These are phyloP conservation scores for Fusarium torreyae DNA, from an alignment of 2,329 filamentous ascomycete species.

Conservation along the genomic window DNA sequence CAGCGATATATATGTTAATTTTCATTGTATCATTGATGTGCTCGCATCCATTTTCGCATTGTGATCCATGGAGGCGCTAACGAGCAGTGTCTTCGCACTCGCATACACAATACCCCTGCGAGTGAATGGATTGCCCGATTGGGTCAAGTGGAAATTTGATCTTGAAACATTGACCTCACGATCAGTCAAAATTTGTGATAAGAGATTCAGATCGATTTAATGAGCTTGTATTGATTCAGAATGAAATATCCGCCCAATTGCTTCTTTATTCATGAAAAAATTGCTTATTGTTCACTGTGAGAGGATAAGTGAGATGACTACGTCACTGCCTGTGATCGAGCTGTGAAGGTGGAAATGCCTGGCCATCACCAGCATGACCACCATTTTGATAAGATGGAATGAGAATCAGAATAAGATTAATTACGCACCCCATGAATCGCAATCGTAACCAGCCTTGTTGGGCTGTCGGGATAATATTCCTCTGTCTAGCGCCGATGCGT, in stretches of 20 bases:
- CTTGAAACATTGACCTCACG: background rate
- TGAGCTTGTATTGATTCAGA: background rate
- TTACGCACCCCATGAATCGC: background rate
- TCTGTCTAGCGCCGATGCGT: slow-evolving; percentile 3
- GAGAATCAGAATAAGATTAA: background rate
- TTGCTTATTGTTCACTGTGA: background rate
- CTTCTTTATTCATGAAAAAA: too few species aligned
- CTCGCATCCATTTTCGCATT: slow-evolving; percentile 4
- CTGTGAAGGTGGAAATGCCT: too few species aligned
- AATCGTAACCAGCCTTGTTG: background rate
- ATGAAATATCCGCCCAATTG: background rate
- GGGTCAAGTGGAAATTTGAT: background rate
- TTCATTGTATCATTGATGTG: background rate
- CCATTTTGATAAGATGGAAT: fast-evolving
- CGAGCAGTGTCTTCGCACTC: slow-evolving; percentile 22
- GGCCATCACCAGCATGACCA: background rate
- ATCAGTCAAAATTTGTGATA: background rate
- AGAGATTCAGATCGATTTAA: background rate
- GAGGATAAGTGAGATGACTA: too few species aligned
- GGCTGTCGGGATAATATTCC: background rate
- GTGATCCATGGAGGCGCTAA: background rate
- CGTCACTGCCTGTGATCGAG: too few species aligned
- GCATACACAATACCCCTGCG: background rate
- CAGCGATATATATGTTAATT: background rate
- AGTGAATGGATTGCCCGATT: background rate